phyloP scores from a whole-genome alignment of 352 stramenopile species.

The Phytophthora aleatoria region DNA sequence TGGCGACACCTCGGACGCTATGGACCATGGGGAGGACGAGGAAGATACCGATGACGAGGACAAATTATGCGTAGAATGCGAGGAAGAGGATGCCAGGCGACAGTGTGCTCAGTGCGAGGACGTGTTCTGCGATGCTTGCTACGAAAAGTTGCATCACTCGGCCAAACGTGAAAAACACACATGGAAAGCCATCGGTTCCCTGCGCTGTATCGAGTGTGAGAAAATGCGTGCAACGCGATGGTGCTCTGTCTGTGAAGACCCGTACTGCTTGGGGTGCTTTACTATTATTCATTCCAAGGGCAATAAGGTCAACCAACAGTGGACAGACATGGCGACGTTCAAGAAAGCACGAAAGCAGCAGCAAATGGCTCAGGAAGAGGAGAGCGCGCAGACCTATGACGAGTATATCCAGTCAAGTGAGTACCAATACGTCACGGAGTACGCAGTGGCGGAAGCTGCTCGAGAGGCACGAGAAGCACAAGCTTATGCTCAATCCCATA shows the following conservation, averaged over 20 bases:
- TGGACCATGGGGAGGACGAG: conserved; percentile 23
- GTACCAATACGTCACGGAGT: conserved; percentile 79
- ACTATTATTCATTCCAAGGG: conserved; percentile 85
- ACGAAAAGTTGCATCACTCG: conserved; percentile 72
- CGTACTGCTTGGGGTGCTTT: conserved; percentile 83
- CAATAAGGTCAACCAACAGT: conserved; percentile 75
- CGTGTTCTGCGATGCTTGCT: conserved; percentile 80
- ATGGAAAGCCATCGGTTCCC: conserved; percentile 72
- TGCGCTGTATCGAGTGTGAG: conserved; percentile 86
- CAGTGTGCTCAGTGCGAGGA: conserved; percentile 80
- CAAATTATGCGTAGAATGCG: conserved; percentile 76
- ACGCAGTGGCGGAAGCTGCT: conserved; percentile 32
- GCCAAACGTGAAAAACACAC: conserved; percentile 77
- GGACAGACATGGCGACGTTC: conserved; percentile 73
- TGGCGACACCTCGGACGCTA: background rate
- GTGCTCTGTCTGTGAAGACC: conserved; percentile 76
- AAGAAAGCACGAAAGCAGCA: conserved; percentile 50
- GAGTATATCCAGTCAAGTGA: conserved; percentile 76
- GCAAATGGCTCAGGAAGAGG: conserved; percentile 45
- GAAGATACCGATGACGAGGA: conserved; percentile 62
- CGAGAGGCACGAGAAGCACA: conserved; percentile 22
- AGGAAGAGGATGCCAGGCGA: conserved; percentile 70
- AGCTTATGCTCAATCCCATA: conserved; percentile 19
- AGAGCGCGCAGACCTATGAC: conserved; percentile 74
- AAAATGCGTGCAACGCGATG: conserved; percentile 85